phyloP scores from a whole-genome alignment of 169 alveolate genomes.

The Eimeria maxima region DNA sequence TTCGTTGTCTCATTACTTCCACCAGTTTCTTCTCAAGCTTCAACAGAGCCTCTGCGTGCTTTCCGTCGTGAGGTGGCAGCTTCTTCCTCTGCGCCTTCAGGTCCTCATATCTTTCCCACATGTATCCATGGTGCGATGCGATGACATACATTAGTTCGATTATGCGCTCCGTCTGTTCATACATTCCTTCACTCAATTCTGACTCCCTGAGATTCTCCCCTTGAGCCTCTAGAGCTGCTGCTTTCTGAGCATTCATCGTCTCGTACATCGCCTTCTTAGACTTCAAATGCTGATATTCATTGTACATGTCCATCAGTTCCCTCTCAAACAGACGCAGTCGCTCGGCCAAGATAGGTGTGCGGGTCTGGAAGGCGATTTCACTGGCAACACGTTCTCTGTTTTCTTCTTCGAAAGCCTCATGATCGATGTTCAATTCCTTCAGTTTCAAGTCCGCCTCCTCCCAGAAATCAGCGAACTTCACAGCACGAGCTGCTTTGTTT shows the following conservation, averaged over 20 bases:
- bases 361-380: conserved; percentile 49
- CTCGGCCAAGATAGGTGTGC: conserved; percentile 56
- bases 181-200: conserved; percentile 33
- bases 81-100: not conserved
- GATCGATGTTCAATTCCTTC: conserved; percentile 28
- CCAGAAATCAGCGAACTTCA: conserved; percentile 40
- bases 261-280: conserved; percentile 64
- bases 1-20: not conserved
- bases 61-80: not conserved
- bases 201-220: conserved; percentile 46
- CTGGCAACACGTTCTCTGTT: conserved; percentile 53
- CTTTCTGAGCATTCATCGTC: conserved; percentile 48
- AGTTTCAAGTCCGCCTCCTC: conserved; percentile 54
- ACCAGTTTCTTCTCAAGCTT: conserved; percentile 48
- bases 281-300: not conserved
- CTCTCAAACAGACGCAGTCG: conserved; percentile 27
- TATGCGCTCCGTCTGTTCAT: conserved; percentile 24
- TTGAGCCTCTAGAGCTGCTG: conserved; percentile 12
- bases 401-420: conserved; percentile 65
- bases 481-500: conserved; percentile 28
- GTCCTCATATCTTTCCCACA: conserved; percentile 37
- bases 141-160: conserved; percentile 31
- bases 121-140: not conserved
- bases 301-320: conserved; percentile 28
- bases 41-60: conserved; percentile 36